Evolutionary conservation across 169 alveolate genomes (phyloP).

Genomic region (Eimeria zaria): DNA sequence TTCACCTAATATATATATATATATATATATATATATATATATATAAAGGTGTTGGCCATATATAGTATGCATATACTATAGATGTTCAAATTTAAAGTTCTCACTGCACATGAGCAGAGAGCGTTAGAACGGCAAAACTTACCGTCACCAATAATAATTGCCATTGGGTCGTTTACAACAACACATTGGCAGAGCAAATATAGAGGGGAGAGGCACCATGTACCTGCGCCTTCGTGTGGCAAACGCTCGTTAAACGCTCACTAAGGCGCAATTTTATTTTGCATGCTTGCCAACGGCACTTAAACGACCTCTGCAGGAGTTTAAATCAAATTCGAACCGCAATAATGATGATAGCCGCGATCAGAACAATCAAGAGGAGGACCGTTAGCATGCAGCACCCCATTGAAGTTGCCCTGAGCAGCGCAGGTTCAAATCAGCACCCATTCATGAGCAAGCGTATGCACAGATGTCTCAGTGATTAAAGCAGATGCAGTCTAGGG

Average conservation of each 20-base stretch:
- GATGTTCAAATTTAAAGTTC: not conserved
- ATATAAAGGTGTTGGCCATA: too few species aligned
- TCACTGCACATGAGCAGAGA: not conserved
- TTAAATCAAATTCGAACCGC: slow-evolving; percentile 11
- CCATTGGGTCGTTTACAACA: slow-evolving; percentile 3
- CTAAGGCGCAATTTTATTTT: not conserved
- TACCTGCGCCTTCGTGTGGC: not conserved
- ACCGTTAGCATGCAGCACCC: slow-evolving; percentile 52
- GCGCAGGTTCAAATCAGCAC: not conserved
- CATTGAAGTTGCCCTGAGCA: slow-evolving; percentile 62
- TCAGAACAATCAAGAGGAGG: not conserved
- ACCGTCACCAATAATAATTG: not conserved
- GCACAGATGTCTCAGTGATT: not conserved
- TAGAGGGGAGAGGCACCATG: not conserved
- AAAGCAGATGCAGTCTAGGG: not conserved
- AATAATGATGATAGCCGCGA: slow-evolving; percentile 64
- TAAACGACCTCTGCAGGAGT: not conserved
- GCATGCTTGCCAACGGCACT: not conserved
- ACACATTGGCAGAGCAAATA: not conserved
- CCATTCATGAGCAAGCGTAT: not conserved
- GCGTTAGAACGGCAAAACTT: slow-evolving; percentile 15
- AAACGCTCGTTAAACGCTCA: not conserved
- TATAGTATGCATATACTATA: too few species aligned
- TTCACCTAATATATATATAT: not conserved
- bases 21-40: too few species aligned